Percentiles rank a stretch among this genome's conserved stretches.
Evolutionary conservation across 495 filamentous ascomycete species (phyloP).

Genomic region (Annulohypoxylon bovei): DNA sequence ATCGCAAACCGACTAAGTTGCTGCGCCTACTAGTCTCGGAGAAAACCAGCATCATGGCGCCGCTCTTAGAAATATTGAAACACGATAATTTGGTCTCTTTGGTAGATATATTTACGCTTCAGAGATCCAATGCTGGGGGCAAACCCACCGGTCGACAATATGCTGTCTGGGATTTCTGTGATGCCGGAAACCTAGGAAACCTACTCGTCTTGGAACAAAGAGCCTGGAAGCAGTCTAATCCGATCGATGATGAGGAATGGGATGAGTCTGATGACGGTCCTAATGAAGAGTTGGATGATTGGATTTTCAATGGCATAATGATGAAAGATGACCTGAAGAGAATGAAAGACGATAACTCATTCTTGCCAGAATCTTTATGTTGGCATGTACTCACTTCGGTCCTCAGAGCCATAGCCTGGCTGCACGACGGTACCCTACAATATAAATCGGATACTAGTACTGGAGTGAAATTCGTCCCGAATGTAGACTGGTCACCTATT

Average conservation of each 20-base stretch:
- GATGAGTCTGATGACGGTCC: background rate
- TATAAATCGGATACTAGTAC: background rate
- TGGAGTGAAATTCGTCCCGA: background rate
- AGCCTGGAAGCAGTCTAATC: too few relatives aligned
- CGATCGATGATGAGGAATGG: background rate
- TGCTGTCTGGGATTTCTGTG: constrained; percentile 54
- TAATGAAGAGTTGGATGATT: background rate
- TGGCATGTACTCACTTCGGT: constrained; percentile 58
- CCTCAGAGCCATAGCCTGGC: constrained; percentile 52
- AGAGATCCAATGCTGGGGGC: background rate
- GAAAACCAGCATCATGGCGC: constrained; percentile 4
- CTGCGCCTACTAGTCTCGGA: constrained; percentile 11
- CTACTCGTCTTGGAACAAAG: constrained; percentile 35
- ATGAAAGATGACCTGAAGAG: background rate
- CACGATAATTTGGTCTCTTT: constrained; percentile 56
- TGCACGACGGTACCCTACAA: constrained; percentile 53
- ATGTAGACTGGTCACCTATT: constrained; percentile 56
- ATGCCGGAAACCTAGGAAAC: constrained; percentile 49
- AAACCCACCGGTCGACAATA: constrained; percentile 14
- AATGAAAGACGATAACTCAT: background rate
- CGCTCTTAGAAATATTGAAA: constrained; percentile 47
- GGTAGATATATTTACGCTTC: constrained; percentile 36
- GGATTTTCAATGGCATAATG: background rate
- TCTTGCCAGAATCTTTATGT: constrained; percentile 54
- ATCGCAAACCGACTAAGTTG: background rate